A percentile compares a stretch with the other conserved stretches of the same genome.
These are phyloP conservation scores for Sphaerulina populicola DNA, from an alignment of 2,329 filamentous ascomycete species.

Conservation along the genomic window DNA sequence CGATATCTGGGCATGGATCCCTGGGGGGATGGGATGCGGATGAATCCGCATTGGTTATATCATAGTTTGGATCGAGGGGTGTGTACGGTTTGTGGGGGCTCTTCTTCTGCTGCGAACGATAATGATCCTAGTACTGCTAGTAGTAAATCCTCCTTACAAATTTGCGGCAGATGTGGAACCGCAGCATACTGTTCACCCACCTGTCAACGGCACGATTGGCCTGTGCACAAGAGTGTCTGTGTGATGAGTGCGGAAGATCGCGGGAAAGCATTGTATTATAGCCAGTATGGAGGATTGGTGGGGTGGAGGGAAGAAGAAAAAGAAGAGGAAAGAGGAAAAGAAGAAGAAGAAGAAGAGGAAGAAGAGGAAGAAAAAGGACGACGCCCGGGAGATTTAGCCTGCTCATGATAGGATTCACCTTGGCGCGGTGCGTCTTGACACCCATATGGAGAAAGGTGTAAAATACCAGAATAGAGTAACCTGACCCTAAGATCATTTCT, in stretches of 20 bases:
- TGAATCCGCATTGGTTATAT: conserved; percentile 23
- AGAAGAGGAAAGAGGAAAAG: neutral
- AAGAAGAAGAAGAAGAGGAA: too few species aligned
- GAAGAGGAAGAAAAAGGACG: too few species aligned
- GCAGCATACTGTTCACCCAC: conserved; percentile 19
- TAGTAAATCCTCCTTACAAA: conserved; percentile 2
- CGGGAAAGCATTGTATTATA: conserved; percentile 19
- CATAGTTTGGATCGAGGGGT: conserved; percentile 6
- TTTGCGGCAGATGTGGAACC: conserved; percentile 21
- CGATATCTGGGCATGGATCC: conserved; percentile 13
- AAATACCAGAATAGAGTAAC: too few species aligned
- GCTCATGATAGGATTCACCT: too few species aligned
- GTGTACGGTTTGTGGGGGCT: conserved; percentile 14
- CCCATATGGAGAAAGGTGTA: too few species aligned
- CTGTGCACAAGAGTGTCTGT: conserved; percentile 21
- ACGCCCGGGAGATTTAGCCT: too few species aligned
- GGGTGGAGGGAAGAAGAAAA: conserved; percentile 2
- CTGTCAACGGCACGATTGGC: conserved; percentile 20
- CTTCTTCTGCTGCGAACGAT: neutral
- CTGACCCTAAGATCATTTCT: too few species aligned
- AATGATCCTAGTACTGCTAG: neutral
- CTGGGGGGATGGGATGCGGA: conserved; percentile 19
- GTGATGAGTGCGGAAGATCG: conserved; percentile 18
- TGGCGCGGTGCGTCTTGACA: too few species aligned
- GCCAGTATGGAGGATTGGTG: conserved; percentile 14